Conservation (phyloP, 75 land plant genomes). For the Selaginella tamariscina region DNA sequence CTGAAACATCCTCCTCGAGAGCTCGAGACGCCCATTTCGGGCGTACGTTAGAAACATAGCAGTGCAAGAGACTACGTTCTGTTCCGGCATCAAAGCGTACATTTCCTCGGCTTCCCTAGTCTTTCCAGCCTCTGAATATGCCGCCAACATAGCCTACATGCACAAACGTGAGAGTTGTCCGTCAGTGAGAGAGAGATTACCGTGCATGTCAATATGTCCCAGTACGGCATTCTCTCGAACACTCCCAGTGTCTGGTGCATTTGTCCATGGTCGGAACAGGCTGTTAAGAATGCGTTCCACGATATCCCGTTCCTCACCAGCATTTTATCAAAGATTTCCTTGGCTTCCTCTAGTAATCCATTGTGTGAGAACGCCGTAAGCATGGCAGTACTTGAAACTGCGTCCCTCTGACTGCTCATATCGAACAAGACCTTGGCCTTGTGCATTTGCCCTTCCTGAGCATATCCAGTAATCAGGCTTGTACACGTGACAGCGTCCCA, state of each 20-base stretch:
- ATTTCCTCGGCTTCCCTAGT: neutral
- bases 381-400: neutral
- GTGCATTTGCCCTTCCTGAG: neutral
- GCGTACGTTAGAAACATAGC: neutral
- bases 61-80: neutral
- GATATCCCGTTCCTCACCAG: neutral
- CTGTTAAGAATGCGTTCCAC: neutral
- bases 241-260: neutral
- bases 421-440: neutral
- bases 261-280: neutral
- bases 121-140: no score
- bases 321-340: neutral
- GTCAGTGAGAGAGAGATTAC: no score
- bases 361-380: neutral
- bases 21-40: neutral
- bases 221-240: neutral
- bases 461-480: neutral
- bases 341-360: neutral
- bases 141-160: neutral
- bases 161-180: neutral
- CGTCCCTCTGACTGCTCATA: neutral
- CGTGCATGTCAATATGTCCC: neutral
- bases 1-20: neutral
- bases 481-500: neutral
- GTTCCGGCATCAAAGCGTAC: neutral